Conservation (phyloP, 1,284 basidiomycete genomes). For the Peniophora sp. region DNA sequence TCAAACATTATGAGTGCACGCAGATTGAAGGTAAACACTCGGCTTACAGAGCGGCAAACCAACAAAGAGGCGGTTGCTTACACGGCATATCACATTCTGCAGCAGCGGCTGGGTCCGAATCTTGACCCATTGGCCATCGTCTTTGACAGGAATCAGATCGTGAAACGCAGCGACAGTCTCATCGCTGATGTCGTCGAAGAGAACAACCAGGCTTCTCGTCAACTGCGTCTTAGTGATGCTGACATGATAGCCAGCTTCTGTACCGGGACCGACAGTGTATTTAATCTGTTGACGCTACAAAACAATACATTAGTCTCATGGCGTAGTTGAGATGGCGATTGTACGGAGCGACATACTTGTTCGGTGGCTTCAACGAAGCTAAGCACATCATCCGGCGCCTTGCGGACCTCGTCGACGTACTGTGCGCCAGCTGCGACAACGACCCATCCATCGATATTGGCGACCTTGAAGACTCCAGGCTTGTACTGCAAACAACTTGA, state of each 20-base stretch:
- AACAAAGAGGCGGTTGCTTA: constrained; percentile 19
- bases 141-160: constrained; percentile 19
- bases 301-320: neutral
- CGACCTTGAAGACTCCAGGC: constrained; percentile 23
- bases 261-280: constrained; percentile 28
- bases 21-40: neutral
- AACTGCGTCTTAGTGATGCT: constrained; percentile 25
- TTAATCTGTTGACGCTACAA: constrained; percentile 26
- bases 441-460: constrained; percentile 21
- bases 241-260: constrained; percentile 28
- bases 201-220: constrained; percentile 25
- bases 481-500: constrained; percentile 11
- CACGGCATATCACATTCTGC: constrained; percentile 16
- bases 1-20: too few relatives aligned
- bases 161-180: constrained; percentile 27
- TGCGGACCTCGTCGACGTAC: constrained; percentile 26
- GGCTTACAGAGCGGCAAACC: constrained; percentile 17
- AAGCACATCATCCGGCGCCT: constrained; percentile 23
- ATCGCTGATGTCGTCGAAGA: constrained; percentile 29
- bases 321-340: neutral
- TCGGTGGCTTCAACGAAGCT: constrained; percentile 20
- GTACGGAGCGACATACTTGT: constrained; percentile 13
- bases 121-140: constrained; percentile 15
- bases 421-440: constrained; percentile 23
- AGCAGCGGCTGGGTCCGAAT: constrained; percentile 9